Evolutionary conservation across 805 yeast genomes (phyloP), one percentile per base, ranked within the genome.

Genomic region (Kodamaea sagamina): DNA sequence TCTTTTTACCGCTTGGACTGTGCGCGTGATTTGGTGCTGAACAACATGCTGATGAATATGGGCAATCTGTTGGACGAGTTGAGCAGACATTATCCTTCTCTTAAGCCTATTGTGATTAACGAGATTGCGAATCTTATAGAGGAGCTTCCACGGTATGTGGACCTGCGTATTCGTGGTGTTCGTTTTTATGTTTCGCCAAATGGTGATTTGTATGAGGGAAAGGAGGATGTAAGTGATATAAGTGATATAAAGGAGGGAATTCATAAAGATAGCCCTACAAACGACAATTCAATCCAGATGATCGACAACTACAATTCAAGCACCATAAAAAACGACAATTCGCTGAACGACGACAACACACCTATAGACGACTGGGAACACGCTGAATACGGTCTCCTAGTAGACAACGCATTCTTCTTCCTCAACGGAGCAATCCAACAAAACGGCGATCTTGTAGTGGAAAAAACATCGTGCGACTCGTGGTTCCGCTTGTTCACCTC

Each of bases 31-130:
- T 57, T 86, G 42, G 71, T 79, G 3, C 52, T 51, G 12, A 47
- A 60, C 1, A 86, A 80, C 40, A 71, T 72, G 52, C 71, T 81
- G 1, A 68, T 75, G 10, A 71, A 72, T 22, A 58, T 87, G 12
- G 96, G 95, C 1, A 68, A 76, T 19, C 73, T 84, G 0, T 72
- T 89, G 52, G 96, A 89, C 57, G 95, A 87, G 51, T 63, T 89
- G 37, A 81, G 86, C 2, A 76, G 96, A 55, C 97, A 90, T 57
- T 88, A 86, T 55, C 87, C 95, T 1, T 79, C 75, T 2, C 68
- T 89, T 47, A 81, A 85, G 39, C 82, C 85, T 0, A 54, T 63
- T 0, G 79, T 89, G 16, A 61, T 78, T 39, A 62, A 68, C 3
- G 78, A 79, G 40, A 64, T 82, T 36, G 63, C 69, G 2, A 51